These are phyloP conservation scores for Aspergillus aculeatus DNA, from an alignment of 2,329 filamentous ascomycete genomes.

Conservation along the genomic window DNA sequence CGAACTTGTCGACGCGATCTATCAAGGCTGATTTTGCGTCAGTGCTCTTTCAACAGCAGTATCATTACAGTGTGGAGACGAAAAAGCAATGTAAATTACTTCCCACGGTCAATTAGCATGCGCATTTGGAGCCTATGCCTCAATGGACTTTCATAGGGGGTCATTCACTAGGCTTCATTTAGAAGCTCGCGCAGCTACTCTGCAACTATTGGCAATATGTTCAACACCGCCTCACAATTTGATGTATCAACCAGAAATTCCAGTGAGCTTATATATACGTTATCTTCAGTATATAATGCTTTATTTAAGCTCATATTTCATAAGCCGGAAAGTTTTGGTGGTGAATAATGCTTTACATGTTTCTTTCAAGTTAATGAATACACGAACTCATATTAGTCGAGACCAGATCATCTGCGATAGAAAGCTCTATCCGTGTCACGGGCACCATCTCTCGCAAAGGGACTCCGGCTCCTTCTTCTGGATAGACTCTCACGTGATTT, in stretches of 20 bases:
- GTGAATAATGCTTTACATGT: not conserved
- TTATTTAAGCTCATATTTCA: too few relatives aligned
- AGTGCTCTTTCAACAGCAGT: conserved; percentile 19
- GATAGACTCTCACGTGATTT: conserved; percentile 27
- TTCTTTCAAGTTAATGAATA: not conserved
- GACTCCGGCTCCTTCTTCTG: conserved; percentile 38
- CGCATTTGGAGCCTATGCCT: not conserved
- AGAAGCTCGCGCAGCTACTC: too few relatives aligned
- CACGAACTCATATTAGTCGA: not conserved
- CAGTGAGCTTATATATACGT: not conserved
- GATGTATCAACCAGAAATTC: not conserved
- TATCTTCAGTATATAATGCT: too few relatives aligned
- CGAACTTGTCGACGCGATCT: too few relatives aligned
- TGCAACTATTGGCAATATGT: not conserved
- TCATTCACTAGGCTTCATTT: not conserved
- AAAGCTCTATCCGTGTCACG: conserved; percentile 22
- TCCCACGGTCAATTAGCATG: not conserved
- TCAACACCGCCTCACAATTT: conserved; percentile 3
- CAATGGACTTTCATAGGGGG: not conserved
- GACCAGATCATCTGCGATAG: conserved; percentile 24
- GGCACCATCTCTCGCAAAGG: conserved; percentile 26
- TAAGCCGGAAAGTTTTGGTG: too few relatives aligned
- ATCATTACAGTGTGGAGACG: not conserved
- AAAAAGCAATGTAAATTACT: not conserved
- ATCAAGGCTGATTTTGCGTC: not conserved